These are phyloP conservation scores for Aquilaria sinensis DNA, from an alignment of 345 rosid genomes.

Conservation along the genomic window DNA sequence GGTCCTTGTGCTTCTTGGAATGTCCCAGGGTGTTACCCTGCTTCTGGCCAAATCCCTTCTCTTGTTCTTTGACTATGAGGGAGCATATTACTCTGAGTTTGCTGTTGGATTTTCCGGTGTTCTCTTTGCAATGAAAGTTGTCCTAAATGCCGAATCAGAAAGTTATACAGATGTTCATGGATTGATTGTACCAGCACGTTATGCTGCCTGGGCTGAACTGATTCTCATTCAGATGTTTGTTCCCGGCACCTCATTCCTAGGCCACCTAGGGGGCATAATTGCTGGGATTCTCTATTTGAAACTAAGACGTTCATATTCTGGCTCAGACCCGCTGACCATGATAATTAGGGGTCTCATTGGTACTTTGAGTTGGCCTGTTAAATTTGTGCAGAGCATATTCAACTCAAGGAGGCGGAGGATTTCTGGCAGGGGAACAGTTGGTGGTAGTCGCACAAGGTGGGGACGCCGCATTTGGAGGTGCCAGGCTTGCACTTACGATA, in stretches of 20 bases:
- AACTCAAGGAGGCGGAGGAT: constrained; percentile 33
- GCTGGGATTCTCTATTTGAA: constrained; percentile 78
- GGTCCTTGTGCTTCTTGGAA: constrained; percentile 56
- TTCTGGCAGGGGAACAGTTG: constrained; percentile 70
- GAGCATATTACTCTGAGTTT: constrained; percentile 60
- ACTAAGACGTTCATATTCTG: constrained; percentile 47
- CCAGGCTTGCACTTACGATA: constrained; percentile 80
- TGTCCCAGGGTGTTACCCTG: constrained; percentile 88
- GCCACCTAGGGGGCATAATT: constrained; percentile 94
- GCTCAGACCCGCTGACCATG: constrained; percentile 47
- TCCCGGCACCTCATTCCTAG: constrained; percentile 84
- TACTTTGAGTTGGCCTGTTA: constrained; percentile 54
- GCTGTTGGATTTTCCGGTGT: constrained; percentile 90
- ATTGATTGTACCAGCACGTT: constrained; percentile 56
- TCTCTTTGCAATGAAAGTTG: constrained; percentile 92
- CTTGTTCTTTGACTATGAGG: constrained; percentile 46
- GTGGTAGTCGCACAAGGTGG: constrained; percentile 38
- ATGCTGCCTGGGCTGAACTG: constrained; percentile 96
- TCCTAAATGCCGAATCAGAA: constrained; percentile 70
- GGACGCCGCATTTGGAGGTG: constrained; percentile 69
- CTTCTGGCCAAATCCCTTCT: constrained; percentile 64
- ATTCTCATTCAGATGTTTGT: constrained; percentile 84
- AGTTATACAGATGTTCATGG: constrained; percentile 59
- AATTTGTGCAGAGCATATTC: constrained; percentile 35
- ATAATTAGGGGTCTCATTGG: constrained; percentile 35